Evolutionary conservation across 495 filamentous ascomycete genomes (phyloP), one percentile per base, ranked within the genome.

Genomic region (Terfezia claveryi): DNA sequence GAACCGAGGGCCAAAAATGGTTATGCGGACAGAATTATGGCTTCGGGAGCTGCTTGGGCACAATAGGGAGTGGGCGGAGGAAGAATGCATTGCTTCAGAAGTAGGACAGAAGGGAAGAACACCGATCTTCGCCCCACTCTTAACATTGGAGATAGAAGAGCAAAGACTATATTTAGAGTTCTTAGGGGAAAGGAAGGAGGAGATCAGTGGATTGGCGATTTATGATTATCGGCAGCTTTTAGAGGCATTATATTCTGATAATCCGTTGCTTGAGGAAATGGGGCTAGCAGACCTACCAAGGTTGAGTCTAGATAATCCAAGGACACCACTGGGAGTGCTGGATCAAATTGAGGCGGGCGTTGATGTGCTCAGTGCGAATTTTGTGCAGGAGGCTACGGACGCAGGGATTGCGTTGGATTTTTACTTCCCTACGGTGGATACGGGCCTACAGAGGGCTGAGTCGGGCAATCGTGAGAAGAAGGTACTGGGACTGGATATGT

Each of bases 381-480:
- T 95, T 62, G 63, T 93, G 23, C 76, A 74, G 41, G 65, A 67
- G 17, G 73, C 78, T 50, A 91, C 91, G 0, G 89, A 98, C 67
- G 78, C 83, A 20, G 91, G 91, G 4, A 78, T 96, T 38, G 85
- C 87, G 23, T 69, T 98, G 3, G 74, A 76, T 36, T 96, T 98
- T 60, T 64, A 71, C 37, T 94, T 96, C 64, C 55, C 56, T 9
- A 38, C 50, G 4, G 16, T 37, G 1, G 52, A 54, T 23, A 8
- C 27, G 5, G 55, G 54, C 23, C 10, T 27, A 4, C 32, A n/a
- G 6, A 32, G 16, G 8, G 44, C 36, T 8, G 51, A 55, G 23
- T 16, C 50, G 6, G 50, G 37, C 3, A 41, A n/a, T 27, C n/a
- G 23, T 12, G 37, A 37, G 10, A 54, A 56, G 38, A 56, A 32